Evolutionary conservation across 148 eudicot species (phyloP).

Genomic region (Vaccinium corymbosum): DNA sequence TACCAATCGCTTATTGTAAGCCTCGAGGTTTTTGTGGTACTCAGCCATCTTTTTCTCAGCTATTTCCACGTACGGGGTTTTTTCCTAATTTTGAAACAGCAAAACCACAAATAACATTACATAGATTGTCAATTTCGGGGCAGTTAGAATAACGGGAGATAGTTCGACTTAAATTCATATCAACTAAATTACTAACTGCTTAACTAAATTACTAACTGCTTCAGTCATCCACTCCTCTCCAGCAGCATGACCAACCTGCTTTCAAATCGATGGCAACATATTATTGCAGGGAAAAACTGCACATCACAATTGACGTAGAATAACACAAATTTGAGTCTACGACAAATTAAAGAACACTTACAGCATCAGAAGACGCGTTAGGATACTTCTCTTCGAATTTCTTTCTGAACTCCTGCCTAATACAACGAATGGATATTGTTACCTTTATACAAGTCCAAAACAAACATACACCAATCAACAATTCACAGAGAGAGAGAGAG

Average conservation of each 20-base stretch:
- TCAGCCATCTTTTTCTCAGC: not conserved
- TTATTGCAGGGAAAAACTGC: not conserved
- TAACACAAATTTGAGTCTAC: not conserved
- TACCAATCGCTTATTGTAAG: not conserved
- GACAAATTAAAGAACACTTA: not conserved
- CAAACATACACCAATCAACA: too few relatives aligned
- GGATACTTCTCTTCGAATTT: not conserved
- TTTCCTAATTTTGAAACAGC: not conserved
- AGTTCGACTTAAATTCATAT: not conserved
- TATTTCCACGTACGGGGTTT: not conserved
- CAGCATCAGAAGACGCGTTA: not conserved
- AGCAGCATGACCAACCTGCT: not conserved
- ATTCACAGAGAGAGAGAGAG: too few relatives aligned
- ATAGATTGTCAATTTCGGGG: not conserved
- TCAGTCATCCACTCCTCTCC: not conserved
- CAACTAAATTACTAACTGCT: not conserved
- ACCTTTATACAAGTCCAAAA: too few relatives aligned
- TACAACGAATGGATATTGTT: too few relatives aligned
- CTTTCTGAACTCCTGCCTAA: too few relatives aligned
- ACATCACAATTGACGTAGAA: not conserved
- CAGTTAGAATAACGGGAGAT: not conserved
- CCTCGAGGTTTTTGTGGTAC: not conserved
- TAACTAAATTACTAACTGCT: not conserved
- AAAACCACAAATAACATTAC: not conserved
- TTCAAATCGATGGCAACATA: not conserved